Evolutionary conservation across 129 eudicot species (phyloP).

Genomic region (Tagetes erecta): DNA sequence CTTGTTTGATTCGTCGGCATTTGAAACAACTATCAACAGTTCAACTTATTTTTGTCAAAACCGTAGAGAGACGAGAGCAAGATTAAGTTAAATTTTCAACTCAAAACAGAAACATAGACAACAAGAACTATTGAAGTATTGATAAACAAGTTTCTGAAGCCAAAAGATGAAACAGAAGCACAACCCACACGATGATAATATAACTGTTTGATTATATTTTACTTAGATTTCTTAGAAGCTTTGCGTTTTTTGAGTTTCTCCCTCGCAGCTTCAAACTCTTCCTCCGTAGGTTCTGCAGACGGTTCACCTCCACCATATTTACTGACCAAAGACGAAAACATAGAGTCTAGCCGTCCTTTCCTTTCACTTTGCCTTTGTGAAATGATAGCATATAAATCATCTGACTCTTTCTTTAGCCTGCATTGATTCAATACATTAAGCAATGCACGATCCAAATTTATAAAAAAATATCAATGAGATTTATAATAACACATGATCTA

Average conservation of each 20-base stretch:
- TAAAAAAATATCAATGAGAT: not conserved
- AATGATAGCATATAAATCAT: slow-evolving; percentile 70
- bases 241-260: slow-evolving; percentile 53
- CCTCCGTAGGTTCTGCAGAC: slow-evolving; percentile 74
- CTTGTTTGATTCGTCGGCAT: not conserved
- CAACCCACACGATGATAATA: not conserved
- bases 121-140: not conserved
- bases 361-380: slow-evolving; percentile 78
- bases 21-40: not conserved
- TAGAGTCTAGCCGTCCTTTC: slow-evolving; percentile 62
- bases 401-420: slow-evolving; percentile 68
- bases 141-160: not conserved
- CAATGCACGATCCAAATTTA: not conserved
- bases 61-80: not conserved
- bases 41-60: not conserved
- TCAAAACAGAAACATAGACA: not conserved
- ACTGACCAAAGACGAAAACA: slow-evolving; percentile 69
- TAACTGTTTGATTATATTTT: slow-evolving; percentile 18
- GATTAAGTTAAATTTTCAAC: not conserved
- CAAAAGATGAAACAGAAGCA: not conserved
- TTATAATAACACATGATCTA: not conserved
- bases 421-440: not conserved
- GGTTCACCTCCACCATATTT: slow-evolving; percentile 64
- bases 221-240: slow-evolving; percentile 52
- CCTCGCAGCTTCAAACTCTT: slow-evolving; percentile 90